Base-by-base conservation (phyloP, 2,329 filamentous ascomycete species). In the Fusarium aywerte region DNA sequence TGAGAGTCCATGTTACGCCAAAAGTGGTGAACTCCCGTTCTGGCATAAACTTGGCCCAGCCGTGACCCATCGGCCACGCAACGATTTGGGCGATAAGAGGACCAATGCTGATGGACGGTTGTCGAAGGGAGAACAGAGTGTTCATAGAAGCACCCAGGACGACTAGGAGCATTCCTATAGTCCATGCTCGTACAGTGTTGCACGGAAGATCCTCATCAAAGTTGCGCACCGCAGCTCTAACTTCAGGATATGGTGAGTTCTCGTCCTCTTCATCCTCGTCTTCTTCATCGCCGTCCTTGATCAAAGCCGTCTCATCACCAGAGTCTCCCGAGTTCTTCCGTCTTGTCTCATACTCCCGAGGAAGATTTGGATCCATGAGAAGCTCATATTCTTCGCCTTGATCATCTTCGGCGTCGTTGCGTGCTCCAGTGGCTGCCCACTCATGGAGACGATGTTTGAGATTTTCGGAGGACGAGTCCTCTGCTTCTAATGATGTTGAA, bases 161-260 rank as follows among this genome's bases (percentile, higher is more conserved):
- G 12, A 87, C 85, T 25, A 89, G 80, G 5, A 78, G 65, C 50
- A 90, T 69, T 5, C 88, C 88, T 61, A 90, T 89, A 2, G 81
- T 81, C 88, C 88, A 90, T 18, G 87, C 88, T 39, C 88, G 83
- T 29, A 90, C 79, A 0, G 89, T 91, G 74, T 89, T 90, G 77
- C 87, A 89, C 1, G 88, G 89, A 25, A 90, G 73, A 44, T 88
- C 84, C 69, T 90, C 85, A 73, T 90, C 88, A 68, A 85, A 87
- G 73, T 90, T 90, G 51, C 81, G 81, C 4, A 90, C 87, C 9
- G 88, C 87, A 32, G 88, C 87, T 44, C 86, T 82, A 47, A 89
- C 88, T 76, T 91, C 88, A 27, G 88, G 84, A 70, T 90, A 91
- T 0, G 88, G 89, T 4, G 88, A 90, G 73, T 78, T 80, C 29